phyloP scores from a whole-genome alignment of 116 monocot species.

The Zostera marina region DNA sequence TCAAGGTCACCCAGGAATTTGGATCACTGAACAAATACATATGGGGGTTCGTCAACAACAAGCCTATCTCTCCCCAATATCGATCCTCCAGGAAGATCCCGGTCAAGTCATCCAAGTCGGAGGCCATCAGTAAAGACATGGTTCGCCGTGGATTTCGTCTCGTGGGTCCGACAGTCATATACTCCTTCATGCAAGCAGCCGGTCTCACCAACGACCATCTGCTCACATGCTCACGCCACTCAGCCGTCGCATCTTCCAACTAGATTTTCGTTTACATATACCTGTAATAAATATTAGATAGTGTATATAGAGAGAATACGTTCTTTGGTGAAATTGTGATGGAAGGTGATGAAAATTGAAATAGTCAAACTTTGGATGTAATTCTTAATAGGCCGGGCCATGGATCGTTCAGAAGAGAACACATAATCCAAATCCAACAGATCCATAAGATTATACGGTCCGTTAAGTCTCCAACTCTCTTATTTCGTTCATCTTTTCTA shows the following conservation, averaged over 20 bases:
- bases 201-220: constrained; percentile 67
- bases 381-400: too few species aligned
- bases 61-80: constrained; percentile 32
- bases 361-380: too few species aligned
- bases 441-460: too few species aligned
- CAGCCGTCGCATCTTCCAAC: neutral
- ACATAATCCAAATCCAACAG: too few species aligned
- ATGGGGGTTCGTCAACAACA: constrained; percentile 64
- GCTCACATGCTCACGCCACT: constrained; percentile 22
- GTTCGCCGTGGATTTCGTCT: constrained; percentile 54
- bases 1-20: constrained; percentile 56
- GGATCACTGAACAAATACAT: constrained; percentile 54
- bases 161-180: constrained; percentile 56
- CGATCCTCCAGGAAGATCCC: constrained; percentile 48
- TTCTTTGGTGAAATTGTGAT: too few species aligned
- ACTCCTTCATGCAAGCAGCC: constrained; percentile 65
- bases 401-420: too few species aligned
- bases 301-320: too few species aligned
- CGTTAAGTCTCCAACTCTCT: too few species aligned
- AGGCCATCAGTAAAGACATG: constrained; percentile 64
- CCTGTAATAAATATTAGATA: too few species aligned
- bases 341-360: too few species aligned
- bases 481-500: too few species aligned
- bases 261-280: neutral
- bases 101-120: constrained; percentile 55